phyloP scores from a whole-genome alignment of 441 rosid genomes.

The Bocquillonia castaneifolia region DNA sequence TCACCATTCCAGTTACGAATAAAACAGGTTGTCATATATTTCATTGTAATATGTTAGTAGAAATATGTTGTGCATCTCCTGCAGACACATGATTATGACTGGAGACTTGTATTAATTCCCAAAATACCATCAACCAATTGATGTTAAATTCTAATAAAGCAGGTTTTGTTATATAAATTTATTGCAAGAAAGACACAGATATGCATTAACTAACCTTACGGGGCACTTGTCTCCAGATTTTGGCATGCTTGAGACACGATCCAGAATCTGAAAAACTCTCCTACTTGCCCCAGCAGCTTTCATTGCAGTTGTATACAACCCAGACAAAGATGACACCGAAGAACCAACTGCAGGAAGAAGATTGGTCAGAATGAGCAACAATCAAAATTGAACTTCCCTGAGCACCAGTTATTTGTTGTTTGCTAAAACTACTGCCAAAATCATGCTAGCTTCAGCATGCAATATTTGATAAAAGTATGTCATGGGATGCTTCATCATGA shows the following conservation, averaged over 20 bases:
- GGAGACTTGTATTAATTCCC: neutral
- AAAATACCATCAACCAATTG: neutral
- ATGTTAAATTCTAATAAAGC: constrained; percentile 4
- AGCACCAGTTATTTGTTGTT: constrained; percentile 5
- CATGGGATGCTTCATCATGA: neutral
- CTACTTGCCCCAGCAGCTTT: constrained; percentile 97
- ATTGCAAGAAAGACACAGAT: neutral
- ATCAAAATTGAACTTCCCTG: neutral
- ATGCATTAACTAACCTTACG: constrained; percentile 44
- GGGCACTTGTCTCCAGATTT: constrained; percentile 77
- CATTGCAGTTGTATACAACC: constrained; percentile 84
- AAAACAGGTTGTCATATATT: neutral
- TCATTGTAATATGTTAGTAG: neutral
- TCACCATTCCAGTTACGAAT: neutral
- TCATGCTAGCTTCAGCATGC: neutral
- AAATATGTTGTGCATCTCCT: neutral
- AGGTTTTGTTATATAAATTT: neutral
- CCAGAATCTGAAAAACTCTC: constrained; percentile 88
- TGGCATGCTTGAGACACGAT: constrained; percentile 76
- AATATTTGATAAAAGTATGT: neutral
- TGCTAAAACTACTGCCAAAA: neutral
- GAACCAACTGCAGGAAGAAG: constrained; percentile 66
- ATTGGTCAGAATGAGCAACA: constrained; percentile 8
- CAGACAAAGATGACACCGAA: constrained; percentile 68
- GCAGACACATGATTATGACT: neutral